phyloP scores from a whole-genome alignment of 805 yeast species.

The Wickerhamomyces xylosicus region DNA sequence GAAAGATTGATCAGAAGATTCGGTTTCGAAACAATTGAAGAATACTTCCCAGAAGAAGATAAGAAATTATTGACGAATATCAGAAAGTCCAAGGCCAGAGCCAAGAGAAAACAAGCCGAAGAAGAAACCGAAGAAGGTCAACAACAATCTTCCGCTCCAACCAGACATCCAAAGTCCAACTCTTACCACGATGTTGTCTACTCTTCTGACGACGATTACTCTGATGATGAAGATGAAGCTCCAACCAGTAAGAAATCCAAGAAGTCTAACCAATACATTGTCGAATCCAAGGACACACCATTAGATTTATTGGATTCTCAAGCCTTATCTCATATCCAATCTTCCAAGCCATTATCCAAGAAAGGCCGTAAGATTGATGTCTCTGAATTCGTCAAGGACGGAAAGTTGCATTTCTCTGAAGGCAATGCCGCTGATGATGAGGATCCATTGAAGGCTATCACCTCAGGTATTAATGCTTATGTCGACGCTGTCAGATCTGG shows the following conservation, averaged over 20 bases:
- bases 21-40: constrained; percentile 79
- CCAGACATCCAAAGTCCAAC: constrained; percentile 52
- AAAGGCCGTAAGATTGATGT: constrained; percentile 32
- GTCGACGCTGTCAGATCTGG: constrained; percentile 89
- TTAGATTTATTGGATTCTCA: constrained; percentile 80
- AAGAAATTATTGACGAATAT: constrained; percentile 74
- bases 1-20: constrained; percentile 87
- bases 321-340: constrained; percentile 80
- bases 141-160: constrained; percentile 4
- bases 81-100: constrained; percentile 76
- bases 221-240: constrained; percentile 26
- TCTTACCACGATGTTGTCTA: constrained; percentile 91
- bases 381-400: constrained; percentile 34
- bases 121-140: constrained; percentile 25
- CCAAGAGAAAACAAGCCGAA: constrained; percentile 57
- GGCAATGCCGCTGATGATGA: constrained; percentile 22
- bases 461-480: constrained; percentile 77
- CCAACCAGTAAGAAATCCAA: constrained; percentile 22
- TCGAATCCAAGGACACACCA: constrained; percentile 71
- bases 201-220: constrained; percentile 55
- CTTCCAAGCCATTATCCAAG: constrained; percentile 66
- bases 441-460: constrained; percentile 35
- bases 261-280: constrained; percentile 51
- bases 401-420: constrained; percentile 60
- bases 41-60: constrained; percentile 85